phyloP scores from a whole-genome alignment of 495 filamentous ascomycete genomes.

The Talaromyces thailandensis region DNA sequence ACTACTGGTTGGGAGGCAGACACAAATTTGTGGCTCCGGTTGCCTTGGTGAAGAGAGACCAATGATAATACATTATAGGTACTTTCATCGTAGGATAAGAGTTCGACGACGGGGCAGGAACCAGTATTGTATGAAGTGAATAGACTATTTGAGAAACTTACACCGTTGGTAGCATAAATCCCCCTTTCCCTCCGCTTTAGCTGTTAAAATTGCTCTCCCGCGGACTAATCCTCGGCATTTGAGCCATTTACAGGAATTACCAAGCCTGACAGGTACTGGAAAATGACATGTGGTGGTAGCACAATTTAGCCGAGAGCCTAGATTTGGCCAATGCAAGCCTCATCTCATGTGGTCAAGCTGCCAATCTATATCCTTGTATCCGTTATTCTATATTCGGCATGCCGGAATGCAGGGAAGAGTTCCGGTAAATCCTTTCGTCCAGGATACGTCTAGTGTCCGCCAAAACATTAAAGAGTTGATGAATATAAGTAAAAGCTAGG shows the following conservation, averaged over 20 bases:
- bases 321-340: background rate
- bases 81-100: background rate
- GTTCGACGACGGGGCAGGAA: background rate
- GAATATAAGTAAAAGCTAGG: background rate
- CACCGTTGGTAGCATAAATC: background rate
- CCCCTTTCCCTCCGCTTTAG: background rate
- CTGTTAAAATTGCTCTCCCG: background rate
- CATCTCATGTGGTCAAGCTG: background rate
- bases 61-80: background rate
- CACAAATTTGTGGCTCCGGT: conserved; percentile 38
- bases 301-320: background rate
- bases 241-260: background rate
- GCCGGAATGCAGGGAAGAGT: background rate
- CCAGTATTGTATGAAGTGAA: background rate
- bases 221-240: background rate
- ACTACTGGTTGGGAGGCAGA: conserved; percentile 32
- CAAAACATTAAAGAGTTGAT: background rate
- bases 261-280: background rate
- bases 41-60: conserved; percentile 32
- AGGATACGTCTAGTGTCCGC: background rate
- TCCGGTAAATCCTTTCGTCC: background rate
- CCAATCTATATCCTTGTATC: background rate
- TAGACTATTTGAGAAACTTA: background rate
- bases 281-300: background rate
- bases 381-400: background rate